phyloP scores from a whole-genome alignment of 2,329 filamentous ascomycete species.

The Cytospora piceicola region DNA sequence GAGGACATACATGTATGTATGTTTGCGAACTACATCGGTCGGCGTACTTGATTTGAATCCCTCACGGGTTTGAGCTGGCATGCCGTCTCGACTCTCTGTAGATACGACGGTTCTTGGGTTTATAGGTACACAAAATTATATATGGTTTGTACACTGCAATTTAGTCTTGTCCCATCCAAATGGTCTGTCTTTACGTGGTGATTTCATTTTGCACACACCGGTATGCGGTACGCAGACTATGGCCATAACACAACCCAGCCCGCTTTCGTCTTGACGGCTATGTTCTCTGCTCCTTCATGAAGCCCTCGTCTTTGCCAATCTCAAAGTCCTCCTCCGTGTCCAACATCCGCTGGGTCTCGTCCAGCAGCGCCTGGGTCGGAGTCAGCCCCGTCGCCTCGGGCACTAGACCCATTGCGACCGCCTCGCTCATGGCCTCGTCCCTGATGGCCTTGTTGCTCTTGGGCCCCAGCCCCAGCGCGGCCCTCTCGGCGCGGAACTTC shows the following conservation, averaged over 20 bases:
- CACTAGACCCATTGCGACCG: constrained; percentile 1
- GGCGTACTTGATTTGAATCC: neutral
- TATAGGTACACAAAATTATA: neutral
- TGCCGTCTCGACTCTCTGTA: neutral
- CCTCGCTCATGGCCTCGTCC: constrained; percentile 27
- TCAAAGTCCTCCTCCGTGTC: constrained; percentile 48
- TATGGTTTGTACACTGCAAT: neutral
- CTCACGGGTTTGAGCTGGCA: neutral
- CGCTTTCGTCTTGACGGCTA: constrained; percentile 2
- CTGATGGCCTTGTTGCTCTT: constrained; percentile 43
- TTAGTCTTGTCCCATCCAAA: neutral
- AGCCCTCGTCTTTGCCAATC: constrained; percentile 34
- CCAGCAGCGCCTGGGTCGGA: constrained; percentile 39
- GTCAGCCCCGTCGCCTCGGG: neutral
- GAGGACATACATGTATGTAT: constrained; percentile 26
- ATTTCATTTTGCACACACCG: neutral
- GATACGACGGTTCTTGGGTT: neutral
- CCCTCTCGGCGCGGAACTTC: constrained; percentile 67
- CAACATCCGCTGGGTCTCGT: constrained; percentile 45
- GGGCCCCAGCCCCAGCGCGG: constrained; percentile 65
- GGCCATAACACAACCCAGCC: neutral
- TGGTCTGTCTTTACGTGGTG: neutral
- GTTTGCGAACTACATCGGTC: neutral
- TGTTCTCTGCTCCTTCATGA: constrained; percentile 38
- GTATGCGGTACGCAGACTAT: neutral